phyloP scores from a whole-genome alignment of 768 basidiomycete genomes.

The Podaxis carcinomalis region DNA sequence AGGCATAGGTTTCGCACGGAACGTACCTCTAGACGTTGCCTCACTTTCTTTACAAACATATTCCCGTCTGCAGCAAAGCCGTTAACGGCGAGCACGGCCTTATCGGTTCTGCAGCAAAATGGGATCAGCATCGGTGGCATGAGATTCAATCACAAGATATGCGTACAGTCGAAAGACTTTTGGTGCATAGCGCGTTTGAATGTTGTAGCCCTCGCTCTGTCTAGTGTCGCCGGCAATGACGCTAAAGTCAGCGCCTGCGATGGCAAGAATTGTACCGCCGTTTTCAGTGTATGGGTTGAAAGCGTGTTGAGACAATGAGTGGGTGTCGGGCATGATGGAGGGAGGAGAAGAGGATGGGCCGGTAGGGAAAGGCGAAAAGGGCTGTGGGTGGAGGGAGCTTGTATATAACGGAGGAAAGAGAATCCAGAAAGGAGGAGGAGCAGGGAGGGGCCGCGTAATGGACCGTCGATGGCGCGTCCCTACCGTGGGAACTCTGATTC shows the following conservation, averaged over 20 bases:
- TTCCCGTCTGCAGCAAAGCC: slow-evolving; percentile 98
- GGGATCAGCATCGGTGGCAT: slow-evolving; percentile 5
- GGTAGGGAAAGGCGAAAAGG: slow-evolving; percentile 18
- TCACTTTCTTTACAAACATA: slow-evolving; percentile 95
- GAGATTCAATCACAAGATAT: not conserved
- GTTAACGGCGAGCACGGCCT: slow-evolving; percentile 90
- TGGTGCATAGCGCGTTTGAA: slow-evolving; percentile 95
- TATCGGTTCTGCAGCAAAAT: slow-evolving; percentile 66
- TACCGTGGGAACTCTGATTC: slow-evolving; percentile 31
- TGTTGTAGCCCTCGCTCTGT: slow-evolving; percentile 95
- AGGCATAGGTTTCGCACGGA: not conserved
- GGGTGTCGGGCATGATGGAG: slow-evolving; percentile 32
- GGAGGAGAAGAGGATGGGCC: slow-evolving; percentile 12
- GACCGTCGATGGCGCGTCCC: slow-evolving; percentile 33
- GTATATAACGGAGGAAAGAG: slow-evolving; percentile 24
- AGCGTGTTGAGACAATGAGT: slow-evolving; percentile 39
- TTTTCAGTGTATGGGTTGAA: slow-evolving; percentile 93
- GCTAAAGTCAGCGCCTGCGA: slow-evolving; percentile 89
- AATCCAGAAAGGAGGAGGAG: slow-evolving; percentile 17
- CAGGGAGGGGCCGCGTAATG: slow-evolving; percentile 41
- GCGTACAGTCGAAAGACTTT: slow-evolving; percentile 92
- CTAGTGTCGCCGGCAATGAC: slow-evolving; percentile 97
- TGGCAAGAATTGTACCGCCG: slow-evolving; percentile 94
- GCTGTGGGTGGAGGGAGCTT: slow-evolving; percentile 17
- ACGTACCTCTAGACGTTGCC: slow-evolving; percentile 90